Evolutionary conservation across 495 filamentous ascomycete species (phyloP).

Genomic region (Eremomyces bilateralis): DNA sequence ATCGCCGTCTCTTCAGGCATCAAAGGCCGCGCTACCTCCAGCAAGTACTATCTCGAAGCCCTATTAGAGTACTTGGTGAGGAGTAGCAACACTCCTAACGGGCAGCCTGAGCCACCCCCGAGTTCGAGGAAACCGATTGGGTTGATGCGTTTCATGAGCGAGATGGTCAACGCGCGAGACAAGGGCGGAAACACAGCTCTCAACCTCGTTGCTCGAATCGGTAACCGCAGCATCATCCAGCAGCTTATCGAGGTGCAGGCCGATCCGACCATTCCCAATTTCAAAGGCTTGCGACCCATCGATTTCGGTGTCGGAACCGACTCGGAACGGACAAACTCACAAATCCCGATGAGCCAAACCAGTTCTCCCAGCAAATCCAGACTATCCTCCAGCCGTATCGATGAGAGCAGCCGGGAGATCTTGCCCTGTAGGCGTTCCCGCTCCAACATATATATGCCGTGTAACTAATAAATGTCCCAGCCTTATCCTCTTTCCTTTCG

Average conservation of each 20-base stretch:
- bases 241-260: slow-evolving; percentile 86
- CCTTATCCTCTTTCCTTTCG: slow-evolving; percentile 49
- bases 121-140: slow-evolving; percentile 38
- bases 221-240: slow-evolving; percentile 74
- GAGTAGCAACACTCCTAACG: slow-evolving; percentile 12
- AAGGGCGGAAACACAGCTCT: slow-evolving; percentile 84
- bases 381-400: slow-evolving; percentile 12
- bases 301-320: slow-evolving; percentile 84
- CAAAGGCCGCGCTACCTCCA: slow-evolving; percentile 63
- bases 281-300: slow-evolving; percentile 59
- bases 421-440: slow-evolving; percentile 29
- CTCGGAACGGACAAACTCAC: slow-evolving; percentile 21
- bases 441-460: no score
- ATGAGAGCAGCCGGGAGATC: slow-evolving; percentile 15
- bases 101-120: slow-evolving; percentile 9
- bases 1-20: slow-evolving; percentile 88
- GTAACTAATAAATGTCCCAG: slow-evolving; percentile 19
- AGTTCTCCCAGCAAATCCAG: slow-evolving; percentile 19
- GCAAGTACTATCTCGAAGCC: slow-evolving; percentile 82
- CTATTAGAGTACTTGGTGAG: slow-evolving; percentile 84
- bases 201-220: slow-evolving; percentile 76
- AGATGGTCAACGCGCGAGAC: slow-evolving; percentile 87
- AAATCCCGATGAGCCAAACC: slow-evolving; percentile 14
- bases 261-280: slow-evolving; percentile 71
- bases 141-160: slow-evolving; percentile 76